These are phyloP conservation scores for Protea cynaroides DNA, from an alignment of 164 flowering plant species.

Conservation along the genomic window DNA sequence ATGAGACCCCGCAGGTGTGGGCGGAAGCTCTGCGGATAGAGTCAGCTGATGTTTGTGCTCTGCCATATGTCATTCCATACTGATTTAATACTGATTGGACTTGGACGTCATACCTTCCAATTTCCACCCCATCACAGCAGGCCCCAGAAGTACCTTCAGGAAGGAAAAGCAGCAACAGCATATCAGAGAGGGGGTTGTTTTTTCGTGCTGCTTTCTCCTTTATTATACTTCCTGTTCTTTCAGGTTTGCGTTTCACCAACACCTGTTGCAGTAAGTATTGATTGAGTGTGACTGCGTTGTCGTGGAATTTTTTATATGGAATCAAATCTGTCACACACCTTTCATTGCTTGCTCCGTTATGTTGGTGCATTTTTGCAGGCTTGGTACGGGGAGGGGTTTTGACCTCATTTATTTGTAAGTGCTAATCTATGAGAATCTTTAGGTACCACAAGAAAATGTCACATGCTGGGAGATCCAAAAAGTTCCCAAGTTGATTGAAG, in stretches of 20 bases:
- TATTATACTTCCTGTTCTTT: slow-evolving; percentile 16
- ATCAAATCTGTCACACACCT: slow-evolving; percentile 13
- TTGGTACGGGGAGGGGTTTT: slow-evolving; percentile 12
- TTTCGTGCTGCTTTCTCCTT: slow-evolving; percentile 25
- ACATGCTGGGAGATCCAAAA: slow-evolving; percentile 4
- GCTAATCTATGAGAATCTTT: slow-evolving; percentile 22
- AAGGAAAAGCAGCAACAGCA: slow-evolving; percentile 19
- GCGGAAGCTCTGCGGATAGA: slow-evolving; percentile 52
- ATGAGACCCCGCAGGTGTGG: slow-evolving; percentile 54
- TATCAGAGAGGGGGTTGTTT: slow-evolving; percentile 7
- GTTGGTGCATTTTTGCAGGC: slow-evolving; percentile 23
- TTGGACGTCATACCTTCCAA: not conserved
- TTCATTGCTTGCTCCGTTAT: slow-evolving; percentile 18
- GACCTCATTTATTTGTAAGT: not conserved
- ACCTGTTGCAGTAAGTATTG: slow-evolving; percentile 19
- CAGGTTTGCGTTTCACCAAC: slow-evolving; percentile 17
- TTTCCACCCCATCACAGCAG: not conserved
- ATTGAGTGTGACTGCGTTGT: slow-evolving; percentile 19
- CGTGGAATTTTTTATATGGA: slow-evolving; percentile 15
- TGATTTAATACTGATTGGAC: slow-evolving; percentile 26
- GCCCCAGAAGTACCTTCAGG: slow-evolving; percentile 5
- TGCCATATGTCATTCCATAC: slow-evolving; percentile 83
- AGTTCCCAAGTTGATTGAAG: no score
- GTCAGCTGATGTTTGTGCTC: slow-evolving; percentile 58
- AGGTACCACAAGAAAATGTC: slow-evolving; percentile 1